phyloP scores from a whole-genome alignment of 192 early-diverging fungal species.

The Umbelopsis sp. region DNA sequence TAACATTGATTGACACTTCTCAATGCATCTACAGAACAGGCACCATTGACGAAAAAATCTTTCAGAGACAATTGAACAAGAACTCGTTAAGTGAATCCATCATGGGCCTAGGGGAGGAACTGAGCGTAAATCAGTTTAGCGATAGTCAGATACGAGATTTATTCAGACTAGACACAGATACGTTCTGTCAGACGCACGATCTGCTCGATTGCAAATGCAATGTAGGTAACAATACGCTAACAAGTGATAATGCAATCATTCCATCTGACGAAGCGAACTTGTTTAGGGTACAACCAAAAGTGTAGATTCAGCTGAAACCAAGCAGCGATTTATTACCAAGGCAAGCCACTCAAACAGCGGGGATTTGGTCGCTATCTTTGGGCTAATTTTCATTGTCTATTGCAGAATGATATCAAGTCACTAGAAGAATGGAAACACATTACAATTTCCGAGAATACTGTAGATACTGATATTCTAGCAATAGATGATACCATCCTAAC shows the following conservation, averaged over 20 bases:
- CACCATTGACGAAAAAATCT: slow-evolving; percentile 58
- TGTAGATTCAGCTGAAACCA: not conserved
- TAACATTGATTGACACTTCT: not conserved
- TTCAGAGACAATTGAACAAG: slow-evolving; percentile 66
- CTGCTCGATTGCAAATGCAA: slow-evolving; percentile 51
- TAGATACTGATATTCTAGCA: not conserved
- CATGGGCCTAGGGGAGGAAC: slow-evolving; percentile 47
- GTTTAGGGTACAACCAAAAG: not conserved
- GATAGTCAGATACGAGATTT: slow-evolving; percentile 55
- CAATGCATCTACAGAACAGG: slow-evolving; percentile 21
- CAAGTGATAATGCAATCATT: not conserved
- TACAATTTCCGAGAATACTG: not conserved
- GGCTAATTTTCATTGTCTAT: not conserved
- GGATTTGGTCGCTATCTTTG: not conserved
- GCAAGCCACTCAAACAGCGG: not conserved
- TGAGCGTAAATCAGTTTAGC: slow-evolving; percentile 53
- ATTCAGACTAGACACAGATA: slow-evolving; percentile 55
- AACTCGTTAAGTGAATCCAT: slow-evolving; percentile 54
- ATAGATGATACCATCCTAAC: not conserved
- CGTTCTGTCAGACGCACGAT: slow-evolving; percentile 57
- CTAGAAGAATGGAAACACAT: slow-evolving; percentile 2
- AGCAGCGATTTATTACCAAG: not conserved
- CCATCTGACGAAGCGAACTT: not conserved
- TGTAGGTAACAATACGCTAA: not conserved
- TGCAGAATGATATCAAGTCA: not conserved